Conservation (phyloP, 2,329 filamentous ascomycete genomes). For the Ceratocystis smalleyi region DNA sequence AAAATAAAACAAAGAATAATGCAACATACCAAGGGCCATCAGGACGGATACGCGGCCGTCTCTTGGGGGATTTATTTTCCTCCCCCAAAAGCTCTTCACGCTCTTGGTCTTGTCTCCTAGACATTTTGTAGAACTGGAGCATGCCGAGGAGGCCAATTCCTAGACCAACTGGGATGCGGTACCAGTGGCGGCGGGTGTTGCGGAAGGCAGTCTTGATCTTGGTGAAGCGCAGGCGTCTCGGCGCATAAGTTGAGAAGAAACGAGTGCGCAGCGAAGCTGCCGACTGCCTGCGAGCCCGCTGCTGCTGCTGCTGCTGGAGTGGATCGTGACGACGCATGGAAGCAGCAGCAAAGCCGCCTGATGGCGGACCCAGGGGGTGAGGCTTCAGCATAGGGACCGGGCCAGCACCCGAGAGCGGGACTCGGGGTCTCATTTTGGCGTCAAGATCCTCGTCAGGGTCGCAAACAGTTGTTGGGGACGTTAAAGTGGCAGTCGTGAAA, state of each 20-base stretch:
- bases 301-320: conserved; percentile 2
- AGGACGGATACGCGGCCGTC: conserved; percentile 50
- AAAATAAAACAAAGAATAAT: not conserved
- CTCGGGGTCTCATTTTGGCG: conserved; percentile 13
- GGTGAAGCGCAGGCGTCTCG: conserved; percentile 14
- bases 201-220: conserved; percentile 14
- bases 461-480: conserved; percentile 2
- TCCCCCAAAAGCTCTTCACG: conserved; percentile 16
- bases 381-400: conserved; percentile 15
- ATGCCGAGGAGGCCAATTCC: conserved; percentile 73
- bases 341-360: conserved; percentile 14
- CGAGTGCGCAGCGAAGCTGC: conserved; percentile 8
- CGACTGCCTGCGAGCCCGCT: conserved; percentile 3
- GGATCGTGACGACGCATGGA: conserved; percentile 13
- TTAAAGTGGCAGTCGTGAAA: not conserved
- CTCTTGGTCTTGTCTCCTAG: conserved; percentile 28
- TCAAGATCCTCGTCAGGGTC: conserved; percentile 1
- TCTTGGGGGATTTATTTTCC: conserved; percentile 27
- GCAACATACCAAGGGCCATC: conserved; percentile 63
- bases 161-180: conserved; percentile 73
- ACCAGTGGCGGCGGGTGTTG: conserved; percentile 45
- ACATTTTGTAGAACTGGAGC: conserved; percentile 69
- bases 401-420: conserved; percentile 9
- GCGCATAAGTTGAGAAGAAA: conserved; percentile 13
- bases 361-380: conserved; percentile 13